Evolutionary conservation across 2,329 filamentous ascomycete genomes (phyloP).

Genomic region (Apiospora phragmitis): DNA sequence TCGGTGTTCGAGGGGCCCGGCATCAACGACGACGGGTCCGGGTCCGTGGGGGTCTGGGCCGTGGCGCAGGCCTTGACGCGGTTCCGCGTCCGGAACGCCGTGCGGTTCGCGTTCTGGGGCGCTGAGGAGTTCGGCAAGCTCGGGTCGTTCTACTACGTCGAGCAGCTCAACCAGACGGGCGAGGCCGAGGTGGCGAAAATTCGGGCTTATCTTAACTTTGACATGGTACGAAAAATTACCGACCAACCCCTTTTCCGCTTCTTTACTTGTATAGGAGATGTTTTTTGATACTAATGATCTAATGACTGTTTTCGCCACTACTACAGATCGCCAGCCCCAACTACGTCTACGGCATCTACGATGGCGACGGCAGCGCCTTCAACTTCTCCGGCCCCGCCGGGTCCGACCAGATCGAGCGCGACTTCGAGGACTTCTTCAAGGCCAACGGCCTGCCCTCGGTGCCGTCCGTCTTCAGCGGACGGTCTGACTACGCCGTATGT

Average conservation of each 20-base stretch:
- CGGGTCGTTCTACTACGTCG: slow-evolving; percentile 51
- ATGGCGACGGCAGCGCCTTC: slow-evolving; percentile 60
- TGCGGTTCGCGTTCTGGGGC: slow-evolving; percentile 54
- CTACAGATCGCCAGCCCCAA: slow-evolving; percentile 46
- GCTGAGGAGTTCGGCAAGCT: slow-evolving; percentile 52
- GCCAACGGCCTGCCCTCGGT: slow-evolving; percentile 45
- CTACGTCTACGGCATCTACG: slow-evolving; percentile 56
- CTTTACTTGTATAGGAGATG: too few species aligned
- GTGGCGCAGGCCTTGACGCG: slow-evolving; percentile 44
- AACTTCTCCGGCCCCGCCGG: slow-evolving; percentile 55
- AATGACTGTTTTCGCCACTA: not conserved
- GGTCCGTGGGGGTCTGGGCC: slow-evolving; percentile 48
- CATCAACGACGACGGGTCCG: slow-evolving; percentile 65
- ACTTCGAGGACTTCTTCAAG: slow-evolving; percentile 59
- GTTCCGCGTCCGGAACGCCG: slow-evolving; percentile 47
- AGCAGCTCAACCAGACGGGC: slow-evolving; percentile 39
- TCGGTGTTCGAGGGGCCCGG: slow-evolving; percentile 52
- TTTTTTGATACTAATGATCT: too few species aligned
- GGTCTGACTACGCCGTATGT: slow-evolving; percentile 53
- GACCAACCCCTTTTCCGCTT: too few species aligned
- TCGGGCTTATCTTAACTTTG: slow-evolving; percentile 57
- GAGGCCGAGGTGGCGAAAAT: slow-evolving; percentile 50
- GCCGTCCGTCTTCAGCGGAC: slow-evolving; percentile 56
- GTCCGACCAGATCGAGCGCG: slow-evolving; percentile 58
- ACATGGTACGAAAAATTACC: slow-evolving; percentile 42